These are phyloP conservation scores for Eucalyptus lansdowneana DNA, from an alignment of 345 rosid genomes.

Conservation along the genomic window DNA sequence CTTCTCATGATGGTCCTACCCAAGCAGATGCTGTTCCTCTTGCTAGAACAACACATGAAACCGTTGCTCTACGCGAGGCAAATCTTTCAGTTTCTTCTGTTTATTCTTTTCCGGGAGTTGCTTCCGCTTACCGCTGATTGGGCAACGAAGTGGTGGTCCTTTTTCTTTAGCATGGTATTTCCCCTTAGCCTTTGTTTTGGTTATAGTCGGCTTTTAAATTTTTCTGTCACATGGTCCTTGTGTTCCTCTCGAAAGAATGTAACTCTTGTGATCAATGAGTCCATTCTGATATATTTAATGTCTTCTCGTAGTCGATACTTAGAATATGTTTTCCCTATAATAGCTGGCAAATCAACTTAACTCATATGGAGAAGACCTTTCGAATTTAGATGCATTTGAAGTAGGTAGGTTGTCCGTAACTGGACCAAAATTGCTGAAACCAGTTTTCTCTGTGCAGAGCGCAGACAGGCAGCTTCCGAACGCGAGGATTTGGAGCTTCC, in stretches of 20 bases:
- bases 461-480: background rate
- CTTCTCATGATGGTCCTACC: background rate
- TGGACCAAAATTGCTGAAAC: background rate
- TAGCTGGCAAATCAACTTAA: background rate
- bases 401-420: background rate
- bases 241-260: background rate
- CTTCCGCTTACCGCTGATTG: background rate
- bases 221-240: background rate
- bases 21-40: background rate
- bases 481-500: background rate
- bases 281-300: background rate
- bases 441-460: background rate
- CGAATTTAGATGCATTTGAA: background rate
- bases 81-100: background rate
- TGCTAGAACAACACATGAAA: background rate
- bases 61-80: background rate
- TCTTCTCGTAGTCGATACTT: background rate
- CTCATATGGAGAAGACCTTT: background rate
- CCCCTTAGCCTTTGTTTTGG: background rate
- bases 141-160: background rate
- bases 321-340: background rate
- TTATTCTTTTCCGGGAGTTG: background rate
- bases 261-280: background rate
- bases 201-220: background rate
- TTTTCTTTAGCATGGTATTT: background rate